Conservation (phyloP, 805 yeast species). For the Candida mattraensis region DNA sequence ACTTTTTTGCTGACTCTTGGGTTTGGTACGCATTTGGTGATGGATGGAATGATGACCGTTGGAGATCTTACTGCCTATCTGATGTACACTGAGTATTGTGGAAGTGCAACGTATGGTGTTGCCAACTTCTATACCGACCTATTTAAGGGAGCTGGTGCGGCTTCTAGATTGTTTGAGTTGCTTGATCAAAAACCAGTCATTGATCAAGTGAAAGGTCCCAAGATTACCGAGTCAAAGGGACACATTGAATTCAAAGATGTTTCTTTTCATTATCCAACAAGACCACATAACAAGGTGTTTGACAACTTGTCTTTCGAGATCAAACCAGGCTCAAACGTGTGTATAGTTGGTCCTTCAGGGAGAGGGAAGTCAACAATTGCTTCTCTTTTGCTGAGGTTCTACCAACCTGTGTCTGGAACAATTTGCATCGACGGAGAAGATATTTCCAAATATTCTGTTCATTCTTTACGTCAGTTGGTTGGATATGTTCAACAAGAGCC, state of each 20-base stretch:
- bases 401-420: slow-evolving; percentile 73
- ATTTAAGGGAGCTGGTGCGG: slow-evolving; percentile 98
- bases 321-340: slow-evolving; percentile 80
- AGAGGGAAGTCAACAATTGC: slow-evolving; percentile 92
- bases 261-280: slow-evolving; percentile 79
- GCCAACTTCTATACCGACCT: slow-evolving; percentile 90
- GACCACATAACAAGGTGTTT: slow-evolving; percentile 72
- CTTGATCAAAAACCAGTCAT: slow-evolving; percentile 79
- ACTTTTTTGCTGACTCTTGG: slow-evolving; percentile 75
- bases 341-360: slow-evolving; percentile 95
- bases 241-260: slow-evolving; percentile 68
- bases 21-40: slow-evolving; percentile 79
- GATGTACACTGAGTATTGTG: slow-evolving; percentile 95
- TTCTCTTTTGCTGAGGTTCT: slow-evolving; percentile 75
- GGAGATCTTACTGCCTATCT: slow-evolving; percentile 92
- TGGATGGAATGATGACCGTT: slow-evolving; percentile 68
- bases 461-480: slow-evolving; percentile 68
- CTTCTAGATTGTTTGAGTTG: slow-evolving; percentile 85
- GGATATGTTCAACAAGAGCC: slow-evolving; percentile 96
- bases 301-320: slow-evolving; percentile 61
- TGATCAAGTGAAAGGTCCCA: slow-evolving; percentile 61
- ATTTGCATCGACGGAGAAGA: slow-evolving; percentile 68
- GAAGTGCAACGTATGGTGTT: slow-evolving; percentile 85
- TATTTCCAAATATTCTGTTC: slow-evolving; percentile 67
- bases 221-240: slow-evolving; percentile 44